Evolutionary conservation across 306 rosid genomes (phyloP), one percentile per base, ranked within the genome.

Genomic region (Luffa acutangula): DNA sequence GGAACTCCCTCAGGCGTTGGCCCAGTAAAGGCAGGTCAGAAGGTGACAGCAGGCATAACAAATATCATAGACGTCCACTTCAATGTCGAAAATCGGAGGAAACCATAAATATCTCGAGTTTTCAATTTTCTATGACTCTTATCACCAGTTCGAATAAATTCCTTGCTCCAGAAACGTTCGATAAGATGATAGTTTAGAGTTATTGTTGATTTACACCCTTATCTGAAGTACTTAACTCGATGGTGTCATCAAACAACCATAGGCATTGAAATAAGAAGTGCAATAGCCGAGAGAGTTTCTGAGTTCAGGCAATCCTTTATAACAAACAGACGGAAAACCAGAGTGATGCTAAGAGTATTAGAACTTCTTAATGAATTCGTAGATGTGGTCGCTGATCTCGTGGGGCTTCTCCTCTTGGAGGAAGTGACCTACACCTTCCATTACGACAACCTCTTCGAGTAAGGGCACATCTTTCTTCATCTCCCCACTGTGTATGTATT

Each of bases 1-100:
- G 98, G 98, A 46, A 94, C 98, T 87, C 98, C 98, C 43, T 80
- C 87, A 45, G 98, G 98, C 4, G 97, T 92, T 85, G 98, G 98
- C 78, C 97, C 97, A 5, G 98, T 94, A 79, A 92, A 86, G 87
- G 88, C 87, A 78, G 97, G 97, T 64, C 93, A 94, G 86, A 94
- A 78, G 84, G 78, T 94, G 37, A 91, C 98, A 43, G 97, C 97
- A 0, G 98, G 98, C 54, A 88, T 94, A 80, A 92, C 98, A 42
- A 87, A 87, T 58, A 91, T 92, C 17, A 80, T 89, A 80, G 98
- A 92, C 6, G 89, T 90, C 14, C 73, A 87, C 69, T 94, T 92
- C 80, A 85, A 87, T 79, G 89, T 94, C 49, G 98, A 69, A 46
- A 89, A 87, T 80, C 87, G 92, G 77, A 80, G 82, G 80, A 80